phyloP scores from a whole-genome alignment of 208 protist species.

The Angomonas deanei region DNA sequence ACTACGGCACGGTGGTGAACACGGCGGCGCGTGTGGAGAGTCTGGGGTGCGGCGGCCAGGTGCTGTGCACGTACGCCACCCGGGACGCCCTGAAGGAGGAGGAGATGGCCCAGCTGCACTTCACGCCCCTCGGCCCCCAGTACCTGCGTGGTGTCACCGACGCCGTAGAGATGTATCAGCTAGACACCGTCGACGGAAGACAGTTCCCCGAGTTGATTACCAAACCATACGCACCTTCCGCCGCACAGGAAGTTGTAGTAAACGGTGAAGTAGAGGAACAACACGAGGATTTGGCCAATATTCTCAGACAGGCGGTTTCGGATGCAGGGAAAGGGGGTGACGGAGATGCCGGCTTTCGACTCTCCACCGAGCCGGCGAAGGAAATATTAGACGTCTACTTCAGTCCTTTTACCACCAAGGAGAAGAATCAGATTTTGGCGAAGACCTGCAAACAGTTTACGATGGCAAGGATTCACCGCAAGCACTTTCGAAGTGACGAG shows the following conservation, averaged over 20 bases:
- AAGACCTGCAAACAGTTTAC: slow-evolving; percentile 24
- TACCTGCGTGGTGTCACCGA: slow-evolving; percentile 10
- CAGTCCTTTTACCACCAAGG: slow-evolving; percentile 10
- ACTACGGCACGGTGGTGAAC: slow-evolving; percentile 74
- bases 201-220: slow-evolving; percentile 1
- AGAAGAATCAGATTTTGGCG: slow-evolving; percentile 21
- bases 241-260: neutral
- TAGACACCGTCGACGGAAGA: neutral
- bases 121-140: slow-evolving; percentile 12
- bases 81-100: neutral
- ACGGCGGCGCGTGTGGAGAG: slow-evolving; percentile 45
- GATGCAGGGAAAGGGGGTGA: neutral
- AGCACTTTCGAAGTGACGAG: slow-evolving; percentile 12
- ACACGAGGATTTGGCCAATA: neutral
- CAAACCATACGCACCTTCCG: neutral
- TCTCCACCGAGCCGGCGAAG: neutral
- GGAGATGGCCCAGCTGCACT: slow-evolving; percentile 5
- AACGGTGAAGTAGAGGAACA: neutral
- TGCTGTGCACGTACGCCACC: slow-evolving; percentile 9
- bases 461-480: slow-evolving; percentile 7
- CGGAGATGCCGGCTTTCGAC: neutral
- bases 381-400: slow-evolving; percentile 28
- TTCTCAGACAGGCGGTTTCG: neutral
- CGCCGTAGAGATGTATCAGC: slow-evolving; percentile 15
- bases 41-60: slow-evolving; percentile 48